Percentiles rank a stretch among this genome's conserved stretches.
These are phyloP conservation scores for Antarctomyces pellizariae DNA, from an alignment of 495 filamentous ascomycete species.

Conservation along the genomic window DNA sequence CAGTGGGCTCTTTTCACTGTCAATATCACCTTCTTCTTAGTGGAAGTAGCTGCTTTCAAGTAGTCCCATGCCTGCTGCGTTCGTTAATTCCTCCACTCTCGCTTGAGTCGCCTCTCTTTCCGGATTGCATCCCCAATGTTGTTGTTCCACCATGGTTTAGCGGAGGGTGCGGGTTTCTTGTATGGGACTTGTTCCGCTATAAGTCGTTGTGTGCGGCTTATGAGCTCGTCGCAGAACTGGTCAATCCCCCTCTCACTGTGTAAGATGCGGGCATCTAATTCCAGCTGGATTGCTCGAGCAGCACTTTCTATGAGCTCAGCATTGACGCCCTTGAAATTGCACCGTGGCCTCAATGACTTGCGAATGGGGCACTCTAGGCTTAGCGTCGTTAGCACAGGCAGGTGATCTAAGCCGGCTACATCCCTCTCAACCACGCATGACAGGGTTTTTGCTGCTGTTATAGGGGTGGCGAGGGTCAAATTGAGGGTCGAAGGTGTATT, in stretches of 20 bases:
- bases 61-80: too few species aligned
- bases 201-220: background rate
- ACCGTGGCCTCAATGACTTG: too few species aligned
- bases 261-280: background rate
- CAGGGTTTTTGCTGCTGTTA: background rate
- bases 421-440: background rate
- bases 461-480: background rate
- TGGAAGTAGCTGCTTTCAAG: background rate
- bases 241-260: too few species aligned
- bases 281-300: background rate
- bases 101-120: too few species aligned
- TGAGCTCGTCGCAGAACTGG: background rate
- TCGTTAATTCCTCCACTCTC: background rate
- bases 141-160: slow-evolving; percentile 1
- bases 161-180: background rate
- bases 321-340: too few species aligned
- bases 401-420: slow-evolving; percentile 1
- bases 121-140: background rate
- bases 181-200: background rate
- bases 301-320: too few species aligned
- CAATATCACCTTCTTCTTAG: background rate
- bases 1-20: slow-evolving; percentile 3
- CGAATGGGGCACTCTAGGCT: too few species aligned
- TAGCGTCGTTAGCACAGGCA: background rate
- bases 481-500: background rate